phyloP scores from a whole-genome alignment of 2,329 filamentous ascomycete genomes.

The Fonsecaea multimorphosa region DNA sequence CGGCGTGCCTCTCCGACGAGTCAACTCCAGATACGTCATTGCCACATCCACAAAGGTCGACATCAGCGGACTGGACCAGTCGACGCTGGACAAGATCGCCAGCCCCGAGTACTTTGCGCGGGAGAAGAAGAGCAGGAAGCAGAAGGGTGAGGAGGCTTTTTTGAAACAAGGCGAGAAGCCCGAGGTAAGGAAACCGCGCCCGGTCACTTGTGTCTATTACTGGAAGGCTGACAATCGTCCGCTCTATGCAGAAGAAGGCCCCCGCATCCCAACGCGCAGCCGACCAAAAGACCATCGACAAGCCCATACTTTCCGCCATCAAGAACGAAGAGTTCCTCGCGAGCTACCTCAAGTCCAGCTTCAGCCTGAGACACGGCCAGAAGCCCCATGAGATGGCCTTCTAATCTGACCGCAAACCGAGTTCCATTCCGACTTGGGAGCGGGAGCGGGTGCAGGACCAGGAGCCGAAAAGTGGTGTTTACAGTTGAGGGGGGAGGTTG shows the following conservation, averaged over 20 bases:
- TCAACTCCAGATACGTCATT: constrained; percentile 59
- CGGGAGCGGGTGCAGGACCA: neutral
- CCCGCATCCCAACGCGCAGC: constrained; percentile 86
- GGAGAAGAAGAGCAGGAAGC: constrained; percentile 89
- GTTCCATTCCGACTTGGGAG: neutral
- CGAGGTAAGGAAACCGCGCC: constrained; percentile 87
- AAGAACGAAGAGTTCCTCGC: constrained; percentile 97
- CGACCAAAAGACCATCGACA: constrained; percentile 99
- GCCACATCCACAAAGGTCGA: constrained; percentile 58
- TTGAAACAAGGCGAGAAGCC: constrained; percentile 99
- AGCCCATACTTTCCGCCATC: constrained; percentile 91
- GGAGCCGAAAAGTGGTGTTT: neutral
- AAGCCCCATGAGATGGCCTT: constrained; percentile 99
- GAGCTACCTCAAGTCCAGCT: constrained; percentile 92
- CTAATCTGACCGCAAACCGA: constrained; percentile 60
- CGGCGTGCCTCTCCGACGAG: constrained; percentile 92
- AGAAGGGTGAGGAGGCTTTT: constrained; percentile 97
- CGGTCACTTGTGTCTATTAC: no score
- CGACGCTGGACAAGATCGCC: constrained; percentile 79
- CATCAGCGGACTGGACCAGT: constrained; percentile 78
- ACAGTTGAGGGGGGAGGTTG: neutral
- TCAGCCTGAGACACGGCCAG: constrained; percentile 99
- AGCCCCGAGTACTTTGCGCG: constrained; percentile 93
- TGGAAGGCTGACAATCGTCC: no score
- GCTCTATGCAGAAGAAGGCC: constrained; percentile 83